Conservation (phyloP, 768 basidiomycete genomes). For the Galerina marginata region DNA sequence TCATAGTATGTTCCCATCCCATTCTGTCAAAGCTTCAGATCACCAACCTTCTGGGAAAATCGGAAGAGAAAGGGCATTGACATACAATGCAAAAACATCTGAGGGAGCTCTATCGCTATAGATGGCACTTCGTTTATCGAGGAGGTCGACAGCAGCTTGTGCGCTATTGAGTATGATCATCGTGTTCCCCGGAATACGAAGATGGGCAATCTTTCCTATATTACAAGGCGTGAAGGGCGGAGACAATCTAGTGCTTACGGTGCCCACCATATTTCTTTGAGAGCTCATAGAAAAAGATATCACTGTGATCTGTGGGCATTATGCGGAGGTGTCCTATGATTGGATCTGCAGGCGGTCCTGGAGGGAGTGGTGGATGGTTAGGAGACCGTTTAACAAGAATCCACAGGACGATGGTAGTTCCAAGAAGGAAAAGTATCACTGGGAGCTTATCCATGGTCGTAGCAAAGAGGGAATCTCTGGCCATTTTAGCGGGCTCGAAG, state of each 20-base stretch:
- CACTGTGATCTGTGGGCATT: conserved; percentile 36
- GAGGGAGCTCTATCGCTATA: conserved; percentile 61
- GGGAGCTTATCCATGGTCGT: background rate
- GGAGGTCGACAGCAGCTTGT: conserved; percentile 53
- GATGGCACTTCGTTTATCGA: conserved; percentile 64
- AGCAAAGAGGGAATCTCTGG: too few relatives aligned
- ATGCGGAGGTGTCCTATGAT: conserved; percentile 41
- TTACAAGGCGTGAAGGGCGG: background rate
- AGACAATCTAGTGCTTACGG: background rate
- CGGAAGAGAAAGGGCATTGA: conserved; percentile 19
- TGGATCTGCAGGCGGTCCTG: conserved; percentile 42
- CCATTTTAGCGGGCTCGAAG: too few relatives aligned
- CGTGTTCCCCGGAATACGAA: conserved; percentile 57
- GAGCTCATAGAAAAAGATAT: conserved; percentile 16
- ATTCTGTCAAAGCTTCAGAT: conserved; percentile 35
- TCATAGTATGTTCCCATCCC: conserved; percentile 55
- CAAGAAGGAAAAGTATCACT: background rate
- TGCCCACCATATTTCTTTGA: conserved; percentile 38
- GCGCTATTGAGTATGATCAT: conserved; percentile 56
- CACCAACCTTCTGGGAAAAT: background rate
- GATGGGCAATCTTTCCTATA: conserved; percentile 44
- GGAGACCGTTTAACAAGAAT: background rate
- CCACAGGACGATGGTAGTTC: background rate
- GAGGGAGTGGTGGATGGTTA: conserved; percentile 23
- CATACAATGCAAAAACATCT: conserved; percentile 3